Base-by-base conservation (phyloP, 345 rosid species). In the Salix viminalis region DNA sequence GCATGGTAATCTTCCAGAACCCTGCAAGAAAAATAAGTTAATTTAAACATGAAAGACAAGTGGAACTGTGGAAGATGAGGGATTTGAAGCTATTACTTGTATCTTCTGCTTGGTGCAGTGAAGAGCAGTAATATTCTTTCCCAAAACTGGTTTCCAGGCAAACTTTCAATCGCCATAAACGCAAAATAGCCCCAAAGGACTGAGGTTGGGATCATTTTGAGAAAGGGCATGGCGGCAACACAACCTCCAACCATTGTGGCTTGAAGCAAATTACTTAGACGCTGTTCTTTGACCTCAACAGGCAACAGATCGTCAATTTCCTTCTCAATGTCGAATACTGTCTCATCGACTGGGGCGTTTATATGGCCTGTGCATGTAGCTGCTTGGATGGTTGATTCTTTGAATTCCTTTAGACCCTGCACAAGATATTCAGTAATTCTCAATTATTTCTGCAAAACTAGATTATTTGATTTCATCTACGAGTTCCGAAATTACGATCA, bases 131-230 rank as follows among this genome's bases (percentile, higher is more conserved):
- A 48, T 54, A 82, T 82, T 65, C 81, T 65, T 75, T 82, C 84
- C 84, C 84, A 78, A 39, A 82, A 82, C 36, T 78, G 79, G 37
- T 82, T 82, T 0, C 84, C 84, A 19, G 84, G 84, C 65, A 82
- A 66, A 44, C 84, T 78, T 71, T 82, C 84, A 58, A 78, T 82
- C 7, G 84, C 81, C 81, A 82, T 82, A 76, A 82, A 82, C 1
- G 84, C 84, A 65, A 82, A 71, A 56, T 78, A 82, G 15, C 84
- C 84, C 84, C 81, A 82, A 5, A 82, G 84, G 10, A 82, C 84
- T 26, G 84, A 82, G 19, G 84, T 82, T 28, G 84, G 81, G 19
- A 82, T 82, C 81, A 16, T 82, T 78, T 82, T 82, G 56, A 82
- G 84, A 36, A 82, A 70, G 32, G 84, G 84, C 84, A 82, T 82